Base-by-base conservation (phyloP, 2,329 filamentous ascomycete species). In the Phialophora expanda region DNA sequence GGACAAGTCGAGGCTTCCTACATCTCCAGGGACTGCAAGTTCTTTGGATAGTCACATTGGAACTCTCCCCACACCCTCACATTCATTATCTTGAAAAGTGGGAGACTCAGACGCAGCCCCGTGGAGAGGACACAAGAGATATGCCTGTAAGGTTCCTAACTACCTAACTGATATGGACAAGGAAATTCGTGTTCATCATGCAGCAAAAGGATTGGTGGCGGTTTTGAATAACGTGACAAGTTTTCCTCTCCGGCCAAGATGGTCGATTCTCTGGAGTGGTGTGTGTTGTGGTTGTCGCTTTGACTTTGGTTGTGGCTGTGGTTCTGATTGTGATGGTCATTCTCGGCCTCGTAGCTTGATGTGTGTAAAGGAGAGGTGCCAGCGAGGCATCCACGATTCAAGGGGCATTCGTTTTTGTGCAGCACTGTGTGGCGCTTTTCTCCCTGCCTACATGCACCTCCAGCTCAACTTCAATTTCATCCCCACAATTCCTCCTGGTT, bases 401-500 rank as follows among this genome's bases (percentile, higher is more conserved):
- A 11, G 24, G 20, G 12, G 7, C 24, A 11, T 41, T 22, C 9
- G 32, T 32, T 56, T 41, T 44, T 44, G 38, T 44, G 38, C 38
- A n/a, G 38, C 38, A 17, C n/a, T 14, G 17, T 2, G 14, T 5
- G 38, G 14, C 12, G 38, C 11, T 2, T 17, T 17, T 2, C 14
- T 4, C 38, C 14, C 17, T 41, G 14, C 17, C 38, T n/a, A 6
- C 38, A 41, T 17, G 14, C 38, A 44, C 6, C 38, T 44, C 17
- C 38, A n/a, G n/a, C 11, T 12, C 38, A 17, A 44, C 17, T 6
- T 44, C 55, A n/a, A 34, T 17, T 57, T 69, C 44, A 69, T 38
- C 67, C 67, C 67, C 67, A 69, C 22, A 69, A 34, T 20, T 69
- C 67, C 32, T 69, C 67, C 6, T 67, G 48, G 14, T 55, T 50